Evolutionary conservation across 1,284 basidiomycete species (phyloP).

Genomic region (Puccinia hordei): DNA sequence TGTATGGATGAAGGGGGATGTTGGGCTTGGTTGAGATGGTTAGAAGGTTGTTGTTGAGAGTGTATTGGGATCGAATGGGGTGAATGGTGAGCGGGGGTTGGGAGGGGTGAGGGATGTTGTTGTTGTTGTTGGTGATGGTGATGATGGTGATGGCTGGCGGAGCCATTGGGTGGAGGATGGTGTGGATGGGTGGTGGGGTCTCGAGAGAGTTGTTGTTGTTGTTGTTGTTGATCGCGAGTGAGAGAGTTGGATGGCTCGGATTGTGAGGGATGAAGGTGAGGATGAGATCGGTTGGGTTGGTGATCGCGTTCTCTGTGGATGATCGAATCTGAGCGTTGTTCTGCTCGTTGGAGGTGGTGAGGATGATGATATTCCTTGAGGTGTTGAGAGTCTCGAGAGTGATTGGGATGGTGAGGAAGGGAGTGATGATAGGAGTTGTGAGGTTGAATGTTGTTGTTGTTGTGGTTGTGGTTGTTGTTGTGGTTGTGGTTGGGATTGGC

Average conservation of each 20-base stretch:
- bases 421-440: neutral
- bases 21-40: constrained; percentile 10
- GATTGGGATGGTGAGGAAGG: constrained; percentile 31
- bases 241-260: constrained; percentile 19
- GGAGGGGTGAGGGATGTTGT: neutral
- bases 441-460: constrained; percentile 3
- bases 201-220: constrained; percentile 9
- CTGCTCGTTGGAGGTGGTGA: neutral
- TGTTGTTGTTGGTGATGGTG: constrained; percentile 34
- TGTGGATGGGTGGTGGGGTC: constrained; percentile 4
- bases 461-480: constrained; percentile 10
- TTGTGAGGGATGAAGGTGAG: neutral
- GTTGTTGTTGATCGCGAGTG: constrained; percentile 13
- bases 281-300: neutral
- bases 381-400: constrained; percentile 18
- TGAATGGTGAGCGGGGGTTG: constrained; percentile 33
- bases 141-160: neutral
- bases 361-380: constrained; percentile 1
- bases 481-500: neutral
- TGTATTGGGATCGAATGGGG: constrained; percentile 23
- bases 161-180: neutral
- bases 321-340: constrained; percentile 31
- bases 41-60: constrained; percentile 7
- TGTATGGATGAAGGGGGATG: neutral
- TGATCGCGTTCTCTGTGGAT: constrained; percentile 46